Evolutionary conservation across 1,284 basidiomycete species (phyloP), one percentile per base, ranked within the genome.

Genomic region (Ceratobasidium sp.): DNA sequence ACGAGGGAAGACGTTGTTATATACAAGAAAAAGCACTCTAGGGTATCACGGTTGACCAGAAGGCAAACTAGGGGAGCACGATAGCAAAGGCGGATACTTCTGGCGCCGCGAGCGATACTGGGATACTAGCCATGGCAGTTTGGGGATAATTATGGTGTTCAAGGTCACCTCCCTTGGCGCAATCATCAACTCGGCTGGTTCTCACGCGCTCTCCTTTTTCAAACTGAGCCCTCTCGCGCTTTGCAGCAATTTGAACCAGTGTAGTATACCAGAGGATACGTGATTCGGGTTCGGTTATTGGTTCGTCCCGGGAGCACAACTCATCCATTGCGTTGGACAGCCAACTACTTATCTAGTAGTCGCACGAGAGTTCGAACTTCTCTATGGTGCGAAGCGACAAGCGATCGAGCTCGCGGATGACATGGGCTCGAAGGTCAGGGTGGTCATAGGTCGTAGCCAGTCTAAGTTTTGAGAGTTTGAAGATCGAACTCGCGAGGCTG

Each of bases 161-260:
- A n/a, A n/a, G n/a, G n/a, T n/a, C n/a, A n/a, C n/a, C n/a, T n/a
- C n/a, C n/a, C n/a, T n/a, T n/a, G n/a, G n/a, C n/a, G n/a, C n/a
- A n/a, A n/a, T n/a, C n/a, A n/a, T n/a, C n/a, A n/a, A n/a, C n/a
- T n/a, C n/a, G n/a, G n/a, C n/a, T n/a, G n/a, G n/a, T n/a, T n/a
- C n/a, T n/a, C n/a, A n/a, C n/a, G n/a, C n/a, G n/a, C n/a, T n/a
- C n/a, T n/a, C n/a, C n/a, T n/a, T n/a, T n/a, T n/a, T n/a, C 56
- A 47, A 45, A 58, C 42, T 58, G 43, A 29, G 47, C 40, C 2
- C 17, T 29, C 29, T 58, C 56, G 40, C 56, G 56, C 38, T 43
- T 42, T 31, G 56, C 40, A 3, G 56, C 56, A 2, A 58, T 3
- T 31, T 58, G 42, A 29, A 40, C 38, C 13, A 58, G 47, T 31